phyloP scores from a whole-genome alignment of 108 stramenopile species.

The Aurantiochytrium sp. region DNA sequence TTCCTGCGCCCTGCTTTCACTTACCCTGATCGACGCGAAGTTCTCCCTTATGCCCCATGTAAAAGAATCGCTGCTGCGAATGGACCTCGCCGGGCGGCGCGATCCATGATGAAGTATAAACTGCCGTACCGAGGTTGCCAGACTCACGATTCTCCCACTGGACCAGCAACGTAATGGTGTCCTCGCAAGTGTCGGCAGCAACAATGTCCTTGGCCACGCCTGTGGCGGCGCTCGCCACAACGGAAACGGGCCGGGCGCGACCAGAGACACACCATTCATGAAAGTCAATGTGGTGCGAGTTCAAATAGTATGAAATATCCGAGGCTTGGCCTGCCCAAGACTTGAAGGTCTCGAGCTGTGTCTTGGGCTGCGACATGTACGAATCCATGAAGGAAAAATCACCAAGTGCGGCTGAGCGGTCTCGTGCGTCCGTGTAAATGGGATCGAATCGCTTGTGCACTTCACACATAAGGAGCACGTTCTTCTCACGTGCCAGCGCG shows the following conservation, averaged over 20 bases:
- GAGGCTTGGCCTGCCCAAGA: conserved; percentile 96
- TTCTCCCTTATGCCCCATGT: conserved; percentile 92
- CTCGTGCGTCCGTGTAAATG: conserved; percentile 96
- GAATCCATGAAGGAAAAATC: conserved; percentile 92
- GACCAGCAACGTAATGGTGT: conserved; percentile 95
- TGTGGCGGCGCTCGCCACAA: conserved; percentile 78
- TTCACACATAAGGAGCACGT: conserved; percentile 69
- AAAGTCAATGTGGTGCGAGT: conserved; percentile 97
- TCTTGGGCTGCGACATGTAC: conserved; percentile 99
- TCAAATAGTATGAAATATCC: conserved; percentile 97
- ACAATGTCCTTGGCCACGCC: conserved; percentile 73
- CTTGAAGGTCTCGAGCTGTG: conserved; percentile 95
- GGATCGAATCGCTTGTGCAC: conserved; percentile 98
- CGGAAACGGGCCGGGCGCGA: conserved; percentile 75
- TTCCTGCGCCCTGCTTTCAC: background rate
- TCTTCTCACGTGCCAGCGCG: conserved; percentile 67
- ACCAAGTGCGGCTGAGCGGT: conserved; percentile 69
- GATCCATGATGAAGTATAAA: conserved; percentile 94
- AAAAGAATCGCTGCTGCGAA: conserved; percentile 98
- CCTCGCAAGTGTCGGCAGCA: conserved; percentile 77
- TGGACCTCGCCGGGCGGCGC: conserved; percentile 95
- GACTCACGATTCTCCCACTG: conserved; percentile 81
- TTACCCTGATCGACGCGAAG: conserved; percentile 87
- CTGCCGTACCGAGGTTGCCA: conserved; percentile 72
- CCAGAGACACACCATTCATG: conserved; percentile 89